Evolutionary conservation across 2,329 filamentous ascomycete genomes (phyloP), one percentile per base, ranked within the genome.

Genomic region (Mycocentrospora acerina): DNA sequence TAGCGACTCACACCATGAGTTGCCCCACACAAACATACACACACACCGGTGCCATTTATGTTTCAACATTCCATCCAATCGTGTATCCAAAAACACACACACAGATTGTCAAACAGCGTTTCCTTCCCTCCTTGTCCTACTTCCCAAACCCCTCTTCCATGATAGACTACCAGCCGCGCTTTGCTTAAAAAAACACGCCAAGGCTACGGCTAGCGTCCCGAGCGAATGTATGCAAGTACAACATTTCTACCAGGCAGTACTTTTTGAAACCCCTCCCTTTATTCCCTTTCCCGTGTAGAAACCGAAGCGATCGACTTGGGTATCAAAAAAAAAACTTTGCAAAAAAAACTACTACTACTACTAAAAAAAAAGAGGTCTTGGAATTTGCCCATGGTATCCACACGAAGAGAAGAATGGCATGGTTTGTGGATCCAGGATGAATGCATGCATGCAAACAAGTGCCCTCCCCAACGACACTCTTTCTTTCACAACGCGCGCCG

Each of bases 291-390:
- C 19, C 19, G 9, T 9, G 5, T 22, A 9, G 28, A 22, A 22
- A 22, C 39, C 44, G 48, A 55, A 62, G 57, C 58, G 59, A 63
- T 49, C 51, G 59, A 60, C 50, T 54, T 48, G 59, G 59, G 59
- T 63, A 63, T 63, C 59, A 60, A 57, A 54, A 53, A 40, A 22
- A 22, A 22, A 22, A 22, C n/a, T n/a, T n/a, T 29, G 27, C 12
- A 26, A 29, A 42, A 34, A 15, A 44, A 37, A 15, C 35, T 29
- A 30, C 16, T 25, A 34, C 25, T 28, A 15, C 5, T 15, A n/a
- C 26, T 15, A 28, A 28, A 28, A 28, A 28, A 28, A 5, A 11
- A 12, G 25, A 28, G 16, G 9, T 22, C 9, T n/a, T n/a, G n/a
- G n/a, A n/a, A n/a, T n/a, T n/a, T n/a, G n/a, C n/a, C n/a, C n/a